Evolutionary conservation across 2,329 filamentous ascomycete genomes (phyloP).

Genomic region (Colletotrichum cordylinicola): DNA sequence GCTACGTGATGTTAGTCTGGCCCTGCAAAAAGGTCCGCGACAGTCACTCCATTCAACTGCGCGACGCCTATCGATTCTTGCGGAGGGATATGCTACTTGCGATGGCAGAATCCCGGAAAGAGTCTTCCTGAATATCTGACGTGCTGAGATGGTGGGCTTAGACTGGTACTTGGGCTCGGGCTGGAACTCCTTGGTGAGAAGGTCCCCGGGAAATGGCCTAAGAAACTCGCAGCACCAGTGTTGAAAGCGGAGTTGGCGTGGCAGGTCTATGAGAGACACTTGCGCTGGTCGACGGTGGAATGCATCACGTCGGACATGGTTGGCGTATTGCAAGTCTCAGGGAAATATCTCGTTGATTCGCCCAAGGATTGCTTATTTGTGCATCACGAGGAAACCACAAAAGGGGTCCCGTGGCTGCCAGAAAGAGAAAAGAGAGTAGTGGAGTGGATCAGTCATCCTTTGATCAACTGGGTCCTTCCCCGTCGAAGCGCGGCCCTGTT

Average conservation of each 20-base stretch:
- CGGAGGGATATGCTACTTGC: neutral
- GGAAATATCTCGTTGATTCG: neutral
- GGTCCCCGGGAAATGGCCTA: too few relatives aligned
- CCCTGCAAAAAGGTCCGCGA: neutral
- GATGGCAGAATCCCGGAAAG: neutral
- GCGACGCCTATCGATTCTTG: neutral
- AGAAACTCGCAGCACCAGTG: too few relatives aligned
- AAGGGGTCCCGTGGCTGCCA: neutral
- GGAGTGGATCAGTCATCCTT: neutral
- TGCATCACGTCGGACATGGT: neutral
- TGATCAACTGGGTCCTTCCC: neutral
- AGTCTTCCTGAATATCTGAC: too few relatives aligned
- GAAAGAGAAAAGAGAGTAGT: neutral
- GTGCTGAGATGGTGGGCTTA: too few relatives aligned
- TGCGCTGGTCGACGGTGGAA: neutral
- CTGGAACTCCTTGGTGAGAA: too few relatives aligned
- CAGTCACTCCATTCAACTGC: neutral
- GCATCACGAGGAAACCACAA: neutral
- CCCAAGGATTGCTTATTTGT: neutral
- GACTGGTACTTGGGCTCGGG: too few relatives aligned
- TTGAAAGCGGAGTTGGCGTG: neutral
- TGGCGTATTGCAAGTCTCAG: too few relatives aligned
- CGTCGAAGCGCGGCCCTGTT: neutral
- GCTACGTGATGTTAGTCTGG: neutral
- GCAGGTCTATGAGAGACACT: neutral